These are phyloP conservation scores for Pythium oligandrum DNA, from an alignment of 352 stramenopile species.

Conservation along the genomic window DNA sequence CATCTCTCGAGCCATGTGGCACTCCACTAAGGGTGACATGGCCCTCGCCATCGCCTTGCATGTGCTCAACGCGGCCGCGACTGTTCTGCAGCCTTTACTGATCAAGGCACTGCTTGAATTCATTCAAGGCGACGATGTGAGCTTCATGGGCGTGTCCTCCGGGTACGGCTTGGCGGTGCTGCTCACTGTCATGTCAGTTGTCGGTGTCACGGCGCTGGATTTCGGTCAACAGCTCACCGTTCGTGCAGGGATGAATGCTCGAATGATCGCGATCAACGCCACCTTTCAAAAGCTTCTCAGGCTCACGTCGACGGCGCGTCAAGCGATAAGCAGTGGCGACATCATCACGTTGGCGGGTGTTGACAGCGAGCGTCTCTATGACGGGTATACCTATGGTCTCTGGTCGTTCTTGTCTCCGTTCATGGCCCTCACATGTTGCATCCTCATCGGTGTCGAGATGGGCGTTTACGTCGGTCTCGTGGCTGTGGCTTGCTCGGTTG, in stretches of 20 bases:
- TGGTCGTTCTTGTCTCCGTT: too few relatives aligned
- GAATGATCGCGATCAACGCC: slow-evolving; percentile 32
- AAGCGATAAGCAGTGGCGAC: slow-evolving; percentile 36
- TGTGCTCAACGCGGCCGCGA: slow-evolving; percentile 15
- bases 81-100: slow-evolving; percentile 23
- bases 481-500: too few relatives aligned
- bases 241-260: slow-evolving; percentile 34
- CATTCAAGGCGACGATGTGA: slow-evolving; percentile 12
- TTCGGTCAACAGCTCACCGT: slow-evolving; percentile 40
- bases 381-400: slow-evolving; percentile 29
- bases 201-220: slow-evolving; percentile 28
- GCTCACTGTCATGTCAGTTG: slow-evolving; percentile 4
- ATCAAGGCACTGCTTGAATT: slow-evolving; percentile 22
- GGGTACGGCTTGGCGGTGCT: slow-evolving; percentile 11
- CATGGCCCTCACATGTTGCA: too few relatives aligned
- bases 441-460: too few relatives aligned
- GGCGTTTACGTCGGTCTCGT: too few relatives aligned
- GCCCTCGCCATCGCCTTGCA: slow-evolving; percentile 18
- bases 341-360: slow-evolving; percentile 47
- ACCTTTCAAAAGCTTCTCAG: slow-evolving; percentile 49
- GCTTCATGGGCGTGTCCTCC: slow-evolving; percentile 14
- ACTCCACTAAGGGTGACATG: too few relatives aligned
- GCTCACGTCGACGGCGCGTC: slow-evolving; percentile 34
- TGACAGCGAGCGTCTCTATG: slow-evolving; percentile 43
- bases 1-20: too few relatives aligned